Conservation (phyloP, 495 filamentous ascomycete genomes). For the Staphylotrichum longicolle region DNA sequence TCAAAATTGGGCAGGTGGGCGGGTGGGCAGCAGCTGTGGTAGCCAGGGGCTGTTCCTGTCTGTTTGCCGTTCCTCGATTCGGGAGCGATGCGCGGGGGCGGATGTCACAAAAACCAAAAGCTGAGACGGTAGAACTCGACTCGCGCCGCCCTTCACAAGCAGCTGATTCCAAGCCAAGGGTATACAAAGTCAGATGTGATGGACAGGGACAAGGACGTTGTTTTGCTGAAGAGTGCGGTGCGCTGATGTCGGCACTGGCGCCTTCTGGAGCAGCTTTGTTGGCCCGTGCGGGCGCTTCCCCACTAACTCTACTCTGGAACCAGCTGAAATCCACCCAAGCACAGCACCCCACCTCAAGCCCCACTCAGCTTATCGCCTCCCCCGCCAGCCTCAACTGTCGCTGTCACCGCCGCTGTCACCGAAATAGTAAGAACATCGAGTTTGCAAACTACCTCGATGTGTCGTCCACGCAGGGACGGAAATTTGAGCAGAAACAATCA, state of each 20-base stretch:
- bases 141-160: background rate
- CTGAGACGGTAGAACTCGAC: background rate
- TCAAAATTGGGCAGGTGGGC: slow-evolving; percentile 34
- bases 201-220: slow-evolving; percentile 1
- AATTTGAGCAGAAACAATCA: too few relatives aligned
- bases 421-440: background rate
- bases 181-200: slow-evolving; percentile 14
- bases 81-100: background rate
- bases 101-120: background rate
- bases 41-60: slow-evolving; percentile 17
- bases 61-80: background rate
- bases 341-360: slow-evolving; percentile 5
- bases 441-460: too few relatives aligned
- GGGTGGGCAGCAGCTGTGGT: slow-evolving; percentile 7
- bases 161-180: slow-evolving; percentile 13
- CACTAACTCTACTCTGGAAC: slow-evolving; percentile 11
- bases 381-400: background rate
- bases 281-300: slow-evolving; percentile 19
- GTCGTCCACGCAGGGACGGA: too few relatives aligned
- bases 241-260: slow-evolving; percentile 8
- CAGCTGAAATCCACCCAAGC: background rate
- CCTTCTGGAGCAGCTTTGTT: background rate
- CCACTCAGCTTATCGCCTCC: slow-evolving; percentile 8
- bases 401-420: too few relatives aligned
- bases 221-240: slow-evolving; percentile 15